Percentiles rank a stretch among this genome's conserved stretches.
These are phyloP conservation scores for Annona squamosa DNA, from an alignment of 164 flowering plant species.

Conservation along the genomic window DNA sequence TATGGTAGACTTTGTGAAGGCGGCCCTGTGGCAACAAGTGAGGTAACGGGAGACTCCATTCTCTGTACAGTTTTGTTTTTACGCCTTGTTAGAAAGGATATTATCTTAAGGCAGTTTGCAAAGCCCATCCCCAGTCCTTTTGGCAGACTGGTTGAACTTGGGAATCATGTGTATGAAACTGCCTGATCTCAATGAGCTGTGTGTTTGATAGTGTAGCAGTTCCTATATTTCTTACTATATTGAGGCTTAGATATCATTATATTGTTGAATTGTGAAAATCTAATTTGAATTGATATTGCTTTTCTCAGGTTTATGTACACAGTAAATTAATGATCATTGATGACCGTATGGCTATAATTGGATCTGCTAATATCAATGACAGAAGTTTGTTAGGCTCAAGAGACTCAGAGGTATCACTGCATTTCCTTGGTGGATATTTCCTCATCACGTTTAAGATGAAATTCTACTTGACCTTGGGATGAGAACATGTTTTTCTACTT, in stretches of 20 bases:
- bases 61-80: too few relatives aligned
- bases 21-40: conserved; percentile 82
- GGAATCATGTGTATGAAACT: background rate
- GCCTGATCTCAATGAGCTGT: background rate
- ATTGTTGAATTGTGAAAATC: background rate
- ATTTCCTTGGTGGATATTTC: background rate
- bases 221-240: background rate
- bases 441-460: background rate
- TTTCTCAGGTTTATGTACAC: conserved; percentile 81
- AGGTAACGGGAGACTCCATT: conserved; percentile 42
- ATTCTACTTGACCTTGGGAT: background rate
- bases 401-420: conserved; percentile 82
- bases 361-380: conserved; percentile 96
- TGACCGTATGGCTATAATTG: conserved; percentile 61
- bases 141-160: background rate
- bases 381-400: conserved; percentile 94
- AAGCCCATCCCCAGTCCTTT: background rate
- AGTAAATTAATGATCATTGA: conserved; percentile 94
- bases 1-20: conserved; percentile 76
- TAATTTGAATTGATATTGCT: background rate
- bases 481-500: too few relatives aligned
- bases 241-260: background rate
- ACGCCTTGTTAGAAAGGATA: background rate
- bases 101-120: too few relatives aligned
- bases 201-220: background rate